Evolutionary conservation across 1,139 yeast species (phyloP), one percentile per base, ranked within the genome.

Genomic region (Yamadazyma mexicana): DNA sequence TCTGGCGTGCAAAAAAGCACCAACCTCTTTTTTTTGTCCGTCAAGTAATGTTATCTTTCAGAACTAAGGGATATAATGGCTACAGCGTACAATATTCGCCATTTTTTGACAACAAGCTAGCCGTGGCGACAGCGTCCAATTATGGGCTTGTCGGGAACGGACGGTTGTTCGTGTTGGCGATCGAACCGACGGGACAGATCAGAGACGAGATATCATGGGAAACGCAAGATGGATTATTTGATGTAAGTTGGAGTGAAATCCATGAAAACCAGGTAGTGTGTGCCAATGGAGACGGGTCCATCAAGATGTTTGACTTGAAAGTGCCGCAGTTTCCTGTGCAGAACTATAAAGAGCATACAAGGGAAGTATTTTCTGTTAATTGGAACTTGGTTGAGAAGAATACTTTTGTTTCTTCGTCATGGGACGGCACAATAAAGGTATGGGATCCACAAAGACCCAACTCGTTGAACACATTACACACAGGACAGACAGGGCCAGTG

Each of bases 111-210:
- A 87, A 86, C 63, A 86, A 86, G 54, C 59, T 92, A 11, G 97
- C 96, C 0, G 94, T 88, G 26, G 94, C 96, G 1, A 73, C 95
- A 0, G 84, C 96, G 0, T 88, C 98, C 26, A 92, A 92, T 62
- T 92, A 83, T 61, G 98, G 98, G 2, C 69, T 92, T 8, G 96
- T 88, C 3, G 98, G 98, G 3, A 92, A 92, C 59, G 98, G 98
- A 3, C 74, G 87, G 47, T 67, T 92, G 23, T 83, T 70, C 52
- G 69, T 91, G 2, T 66, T 91, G 27, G 79, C 79, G 39, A 84
- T 92, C 39, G 79, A 76, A 36, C 77, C 81, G 8, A 68, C 72
- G 45, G 98, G 98, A 1, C 56, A 57, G 16, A 74, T 87, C 17
- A 54, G 56, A 5, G 76, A 76, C 31, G 82, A 79, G 40, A 66